Evolutionary conservation across 805 yeast genomes (phyloP), one percentile per base, ranked within the genome.

Genomic region (Candida michaelii): DNA sequence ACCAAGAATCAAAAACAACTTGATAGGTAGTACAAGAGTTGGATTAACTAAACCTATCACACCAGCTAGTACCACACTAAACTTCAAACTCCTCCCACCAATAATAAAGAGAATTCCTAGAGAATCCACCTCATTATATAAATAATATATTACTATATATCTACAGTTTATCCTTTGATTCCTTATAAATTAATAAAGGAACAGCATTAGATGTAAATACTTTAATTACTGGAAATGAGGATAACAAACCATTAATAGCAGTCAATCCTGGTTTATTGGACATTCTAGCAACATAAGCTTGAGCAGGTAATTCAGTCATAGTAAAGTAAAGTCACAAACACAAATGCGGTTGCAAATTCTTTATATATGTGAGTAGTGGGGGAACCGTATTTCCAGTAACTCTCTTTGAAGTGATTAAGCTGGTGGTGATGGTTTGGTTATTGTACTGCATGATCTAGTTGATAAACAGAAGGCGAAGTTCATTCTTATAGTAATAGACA

Each of bases 141-240:
- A 23, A 13, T 39, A 30, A 30, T 15, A 30, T 23, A 25, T 27
- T 17, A 3, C 17, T 18, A 31, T 25, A 14, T 24, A 32, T 19
- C 27, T 23, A 31, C 29, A 17, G 23, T 12, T 39, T 23, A 8
- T 33, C 30, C 36, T 40, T 29, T 15, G 27, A 23, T 21, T 45
- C 39, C 25, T 74, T 65, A 58, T 69, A 72, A 58, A 77, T 74
- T 52, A 80, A 52, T 36, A 80, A 58, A 9, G 85, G 85, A 31
- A 80, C 74, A 24, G 81, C 80, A 58, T 80, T 80, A 10, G 84
- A 77, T 3, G 79, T 74, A 58, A 80, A 77, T 35, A 79, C 64
- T 56, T 79, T 78, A 43, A 73, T 71, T 23, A 76, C 71, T 14
- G 85, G 84, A 53, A 77, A 74, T 11, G 84, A 78, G 12, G 82